Conservation (phyloP, 2,329 filamentous ascomycete genomes). For the Trichoderma gracile region DNA sequence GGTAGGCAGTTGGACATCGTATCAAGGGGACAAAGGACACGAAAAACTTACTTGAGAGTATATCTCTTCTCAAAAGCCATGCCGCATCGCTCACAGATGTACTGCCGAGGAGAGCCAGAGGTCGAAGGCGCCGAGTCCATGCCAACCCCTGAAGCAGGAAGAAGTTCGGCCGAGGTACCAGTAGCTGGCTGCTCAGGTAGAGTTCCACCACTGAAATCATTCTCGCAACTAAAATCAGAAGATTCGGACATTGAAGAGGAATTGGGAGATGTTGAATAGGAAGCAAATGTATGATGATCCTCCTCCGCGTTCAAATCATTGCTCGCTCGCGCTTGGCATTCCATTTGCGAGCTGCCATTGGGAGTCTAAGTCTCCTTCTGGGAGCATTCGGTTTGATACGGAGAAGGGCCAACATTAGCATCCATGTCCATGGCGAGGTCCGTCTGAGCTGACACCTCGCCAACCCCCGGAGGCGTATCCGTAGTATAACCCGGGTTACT, state of each 20-base stretch:
- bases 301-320: not conserved
- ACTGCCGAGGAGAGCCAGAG: not conserved
- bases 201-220: not conserved
- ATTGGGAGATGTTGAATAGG: not conserved
- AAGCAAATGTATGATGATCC: not conserved
- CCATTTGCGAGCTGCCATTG: not conserved
- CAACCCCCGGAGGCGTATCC: not conserved
- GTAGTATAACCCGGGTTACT: too few relatives aligned
- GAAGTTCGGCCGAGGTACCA: not conserved
- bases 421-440: too few relatives aligned
- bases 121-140: not conserved
- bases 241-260: slow-evolving; percentile 6
- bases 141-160: not conserved
- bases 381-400: not conserved
- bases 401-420: not conserved
- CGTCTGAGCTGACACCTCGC: too few relatives aligned
- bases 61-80: not conserved
- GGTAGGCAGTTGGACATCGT: too few relatives aligned
- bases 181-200: not conserved
- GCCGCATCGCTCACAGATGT: slow-evolving; percentile 2
- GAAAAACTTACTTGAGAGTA: slow-evolving; percentile 11
- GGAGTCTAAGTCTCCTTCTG: slow-evolving; percentile 8
- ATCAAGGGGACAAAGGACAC: not conserved
- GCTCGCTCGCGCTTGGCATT: slow-evolving; percentile 9
- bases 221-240: not conserved